Percentiles rank a stretch among this genome's conserved stretches.
Conservation (phyloP, 2,329 filamentous ascomycete species). For the Claviceps cyperi region DNA sequence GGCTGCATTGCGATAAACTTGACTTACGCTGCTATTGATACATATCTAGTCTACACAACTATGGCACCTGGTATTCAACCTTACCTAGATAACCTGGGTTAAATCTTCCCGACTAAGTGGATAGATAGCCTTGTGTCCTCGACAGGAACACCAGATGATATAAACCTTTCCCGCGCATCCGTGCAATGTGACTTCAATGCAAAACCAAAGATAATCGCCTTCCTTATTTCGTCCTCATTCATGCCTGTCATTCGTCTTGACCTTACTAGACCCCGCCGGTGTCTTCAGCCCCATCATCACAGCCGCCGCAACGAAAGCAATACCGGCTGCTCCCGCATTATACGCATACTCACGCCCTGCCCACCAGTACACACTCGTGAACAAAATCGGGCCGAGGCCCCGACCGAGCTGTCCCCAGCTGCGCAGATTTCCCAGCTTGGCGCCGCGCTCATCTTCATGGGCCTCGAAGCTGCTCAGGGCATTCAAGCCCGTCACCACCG, state of each 20-base stretch:
- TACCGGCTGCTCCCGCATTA: constrained; percentile 62
- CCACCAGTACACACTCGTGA: constrained; percentile 98
- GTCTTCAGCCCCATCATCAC: constrained; percentile 60
- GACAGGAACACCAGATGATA: too few species aligned
- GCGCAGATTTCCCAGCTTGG: constrained; percentile 72
- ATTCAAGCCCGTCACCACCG: constrained; percentile 87
- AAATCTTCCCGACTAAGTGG: too few species aligned
- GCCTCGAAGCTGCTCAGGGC: constrained; percentile 87
- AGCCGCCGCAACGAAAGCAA: constrained; percentile 55
- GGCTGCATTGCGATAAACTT: too few species aligned
- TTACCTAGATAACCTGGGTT: too few species aligned
- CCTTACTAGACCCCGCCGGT: constrained; percentile 25
- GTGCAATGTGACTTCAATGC: too few species aligned
- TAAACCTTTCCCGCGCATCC: too few species aligned
- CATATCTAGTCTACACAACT: too few species aligned
- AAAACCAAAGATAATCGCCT: too few species aligned
- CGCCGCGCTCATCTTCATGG: constrained; percentile 61
- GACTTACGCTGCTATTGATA: too few species aligned
- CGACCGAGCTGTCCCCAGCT: constrained; percentile 76
- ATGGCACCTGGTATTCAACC: too few species aligned
- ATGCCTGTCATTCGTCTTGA: constrained; percentile 9
- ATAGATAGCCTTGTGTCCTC: too few species aligned
- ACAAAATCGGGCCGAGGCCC: constrained; percentile 73
- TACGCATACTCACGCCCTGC: constrained; percentile 81
- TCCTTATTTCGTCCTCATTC: neutral